These are phyloP conservation scores for Tricholoma furcatifolium DNA, from an alignment of 768 basidiomycete genomes.

Conservation along the genomic window DNA sequence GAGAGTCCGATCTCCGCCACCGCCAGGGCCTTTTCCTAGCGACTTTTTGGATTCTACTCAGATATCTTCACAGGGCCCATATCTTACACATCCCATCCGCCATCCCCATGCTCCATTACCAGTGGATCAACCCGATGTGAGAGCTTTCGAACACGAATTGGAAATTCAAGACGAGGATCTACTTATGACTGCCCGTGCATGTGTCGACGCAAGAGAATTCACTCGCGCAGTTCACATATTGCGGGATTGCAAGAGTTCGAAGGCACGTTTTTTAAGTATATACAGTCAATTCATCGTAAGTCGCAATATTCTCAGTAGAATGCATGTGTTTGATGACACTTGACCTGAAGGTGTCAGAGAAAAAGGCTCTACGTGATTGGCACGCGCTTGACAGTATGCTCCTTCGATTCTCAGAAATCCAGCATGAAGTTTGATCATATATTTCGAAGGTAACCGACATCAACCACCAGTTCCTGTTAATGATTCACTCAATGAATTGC, in stretches of 20 bases:
- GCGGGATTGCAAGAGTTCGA: slow-evolving; percentile 61
- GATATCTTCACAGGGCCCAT: slow-evolving; percentile 25
- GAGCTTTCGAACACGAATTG: slow-evolving; percentile 40
- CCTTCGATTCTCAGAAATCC: background rate
- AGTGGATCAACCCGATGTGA: slow-evolving; percentile 28
- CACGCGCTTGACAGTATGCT: slow-evolving; percentile 74
- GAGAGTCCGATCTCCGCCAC: slow-evolving; percentile 40
- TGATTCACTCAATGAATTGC: slow-evolving; percentile 50
- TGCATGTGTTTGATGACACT: background rate
- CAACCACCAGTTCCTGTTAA: slow-evolving; percentile 72
- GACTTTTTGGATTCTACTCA: slow-evolving; percentile 34
- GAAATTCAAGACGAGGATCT: slow-evolving; percentile 68
- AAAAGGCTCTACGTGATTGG: slow-evolving; percentile 80
- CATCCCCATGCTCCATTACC: slow-evolving; percentile 38
- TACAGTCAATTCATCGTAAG: slow-evolving; percentile 89
- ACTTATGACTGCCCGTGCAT: slow-evolving; percentile 70
- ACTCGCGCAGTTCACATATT: slow-evolving; percentile 68
- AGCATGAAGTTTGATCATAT: background rate
- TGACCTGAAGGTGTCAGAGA: slow-evolving; percentile 74
- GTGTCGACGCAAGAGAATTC: slow-evolving; percentile 77
- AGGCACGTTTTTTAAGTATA: slow-evolving; percentile 71
- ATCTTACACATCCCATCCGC: slow-evolving; percentile 24
- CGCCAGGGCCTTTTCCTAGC: slow-evolving; percentile 34
- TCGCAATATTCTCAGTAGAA: slow-evolving; percentile 16
- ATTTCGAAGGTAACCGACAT: slow-evolving; percentile 57